Evolutionary conservation across 441 rosid genomes (phyloP).

Genomic region (Euphorbia celastroides): DNA sequence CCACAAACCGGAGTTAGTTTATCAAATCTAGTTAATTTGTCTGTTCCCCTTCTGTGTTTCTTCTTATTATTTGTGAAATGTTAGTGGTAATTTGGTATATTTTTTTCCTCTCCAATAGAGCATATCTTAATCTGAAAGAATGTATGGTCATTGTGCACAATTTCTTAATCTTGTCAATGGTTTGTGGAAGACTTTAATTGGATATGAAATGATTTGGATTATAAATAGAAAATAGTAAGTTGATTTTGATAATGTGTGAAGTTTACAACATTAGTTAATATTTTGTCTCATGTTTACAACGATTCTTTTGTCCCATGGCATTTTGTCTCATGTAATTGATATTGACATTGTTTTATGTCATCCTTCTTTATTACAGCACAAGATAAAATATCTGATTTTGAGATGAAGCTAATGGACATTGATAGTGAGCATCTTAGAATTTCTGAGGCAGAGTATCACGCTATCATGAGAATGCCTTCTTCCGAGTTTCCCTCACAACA

Average conservation of each 20-base stretch:
- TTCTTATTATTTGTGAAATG: neutral
- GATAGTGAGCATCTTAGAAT: conserved; percentile 97
- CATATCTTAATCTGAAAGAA: neutral
- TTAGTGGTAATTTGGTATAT: neutral
- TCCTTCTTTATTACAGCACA: conserved; percentile 47
- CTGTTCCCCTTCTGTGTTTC: neutral
- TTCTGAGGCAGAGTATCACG: conserved; percentile 94
- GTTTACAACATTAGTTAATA: neutral
- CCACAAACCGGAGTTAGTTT: neutral
- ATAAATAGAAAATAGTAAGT: too few relatives aligned
- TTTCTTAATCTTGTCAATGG: neutral
- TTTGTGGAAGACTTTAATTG: neutral
- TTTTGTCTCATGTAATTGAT: conserved; percentile 2
- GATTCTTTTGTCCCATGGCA: too few relatives aligned
- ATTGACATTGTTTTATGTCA: neutral
- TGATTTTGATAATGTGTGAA: neutral
- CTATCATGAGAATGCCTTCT: conserved; percentile 91
- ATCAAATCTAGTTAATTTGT: neutral
- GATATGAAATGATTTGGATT: neutral
- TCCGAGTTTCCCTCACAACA: too few relatives aligned
- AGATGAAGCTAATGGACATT: conserved; percentile 97
- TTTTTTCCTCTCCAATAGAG: too few relatives aligned
- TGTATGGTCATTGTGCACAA: neutral
- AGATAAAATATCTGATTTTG: conserved; percentile 90
- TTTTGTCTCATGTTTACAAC: neutral